A percentile compares a stretch with the other conserved stretches of the same genome.
Conservation (phyloP, 495 filamentous ascomycete genomes). For the Podospora comata region DNA sequence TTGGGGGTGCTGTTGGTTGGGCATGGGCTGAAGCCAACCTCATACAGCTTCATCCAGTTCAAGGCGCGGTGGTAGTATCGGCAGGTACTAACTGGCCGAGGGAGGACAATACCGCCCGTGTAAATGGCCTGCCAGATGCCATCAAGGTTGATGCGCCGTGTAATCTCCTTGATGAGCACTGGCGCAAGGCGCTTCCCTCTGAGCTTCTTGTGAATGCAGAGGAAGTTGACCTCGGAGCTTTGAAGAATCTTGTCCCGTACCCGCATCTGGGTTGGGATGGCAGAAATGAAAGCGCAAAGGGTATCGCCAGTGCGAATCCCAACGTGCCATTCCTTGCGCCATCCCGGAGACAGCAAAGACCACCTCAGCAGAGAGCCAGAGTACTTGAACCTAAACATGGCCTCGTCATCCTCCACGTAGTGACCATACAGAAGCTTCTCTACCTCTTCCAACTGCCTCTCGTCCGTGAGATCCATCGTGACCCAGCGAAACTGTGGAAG, state of each 20-base stretch:
- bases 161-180: constrained; percentile 95
- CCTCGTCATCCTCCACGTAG: constrained; percentile 94
- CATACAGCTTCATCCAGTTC: constrained; percentile 93
- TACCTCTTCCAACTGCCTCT: constrained; percentile 66
- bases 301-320: constrained; percentile 80
- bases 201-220: constrained; percentile 96
- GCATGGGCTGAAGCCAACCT: constrained; percentile 84
- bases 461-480: constrained; percentile 73
- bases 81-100: constrained; percentile 85
- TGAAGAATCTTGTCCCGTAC: constrained; percentile 72
- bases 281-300: constrained; percentile 92
- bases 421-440: constrained; percentile 86
- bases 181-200: constrained; percentile 87
- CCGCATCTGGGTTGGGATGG: constrained; percentile 76
- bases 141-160: constrained; percentile 76
- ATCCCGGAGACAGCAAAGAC: constrained; percentile 93
- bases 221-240: constrained; percentile 92
- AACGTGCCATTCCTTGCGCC: constrained; percentile 92
- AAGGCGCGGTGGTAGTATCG: constrained; percentile 90
- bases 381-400: constrained; percentile 97
- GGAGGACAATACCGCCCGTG: constrained; percentile 85
- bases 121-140: constrained; percentile 93
- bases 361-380: constrained; percentile 84
- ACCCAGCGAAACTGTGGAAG: constrained; percentile 89
- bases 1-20: constrained; percentile 76